Evolutionary conservation across 2,329 filamentous ascomycete species (phyloP), one percentile per base, ranked within the genome.

Genomic region (Gaeumannomyces tritici): DNA sequence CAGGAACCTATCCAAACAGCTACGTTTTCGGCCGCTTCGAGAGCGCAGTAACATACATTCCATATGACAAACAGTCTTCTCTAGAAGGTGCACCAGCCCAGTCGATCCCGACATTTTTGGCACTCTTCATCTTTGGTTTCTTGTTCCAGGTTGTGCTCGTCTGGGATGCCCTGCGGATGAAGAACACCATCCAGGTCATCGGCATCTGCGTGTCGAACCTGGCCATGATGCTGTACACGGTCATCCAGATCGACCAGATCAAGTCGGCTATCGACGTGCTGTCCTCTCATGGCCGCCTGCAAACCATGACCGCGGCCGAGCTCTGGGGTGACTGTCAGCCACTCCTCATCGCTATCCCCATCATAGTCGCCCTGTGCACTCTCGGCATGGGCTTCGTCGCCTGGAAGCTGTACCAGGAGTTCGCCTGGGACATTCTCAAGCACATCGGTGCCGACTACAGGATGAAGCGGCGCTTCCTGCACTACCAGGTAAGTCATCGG

Each of bases 341-440:
- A 1, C 92, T 89, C 68, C 81, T 99, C 42, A 83, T 97, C 66
- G 89, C 93, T 13, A 91, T 96, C 62, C 95, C 95, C 0, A 87
- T 84, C 69, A 84, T 99, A 63, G 89, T 98, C 67, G 91, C 85
- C 1, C 75, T 96, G 33, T 85, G 85, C 33, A 93, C 90, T 3
- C 66, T 93, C 7, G 71, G 86, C 61, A 87, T 98, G 81, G 81
- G 81, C 18, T 89, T 91, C 65, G 79, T 93, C 61, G 87, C 93
- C 2, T 98, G 92, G 90, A 97, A 96, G 78, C 83, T 99, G 35
- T 98, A 99, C 73, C 92, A 96, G 72, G 93, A 97, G 74, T 99
- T 99, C 75, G 93, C 95, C 13, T 99, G 95, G 95, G 95, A 95
- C 63, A 99, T 99, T 71, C 92, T 99, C 77, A 99, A 99, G 81